A percentile compares a stretch with the other conserved stretches of the same genome.
Evolutionary conservation across 768 basidiomycete genomes (phyloP).

Genomic region (Mycena maculata): DNA sequence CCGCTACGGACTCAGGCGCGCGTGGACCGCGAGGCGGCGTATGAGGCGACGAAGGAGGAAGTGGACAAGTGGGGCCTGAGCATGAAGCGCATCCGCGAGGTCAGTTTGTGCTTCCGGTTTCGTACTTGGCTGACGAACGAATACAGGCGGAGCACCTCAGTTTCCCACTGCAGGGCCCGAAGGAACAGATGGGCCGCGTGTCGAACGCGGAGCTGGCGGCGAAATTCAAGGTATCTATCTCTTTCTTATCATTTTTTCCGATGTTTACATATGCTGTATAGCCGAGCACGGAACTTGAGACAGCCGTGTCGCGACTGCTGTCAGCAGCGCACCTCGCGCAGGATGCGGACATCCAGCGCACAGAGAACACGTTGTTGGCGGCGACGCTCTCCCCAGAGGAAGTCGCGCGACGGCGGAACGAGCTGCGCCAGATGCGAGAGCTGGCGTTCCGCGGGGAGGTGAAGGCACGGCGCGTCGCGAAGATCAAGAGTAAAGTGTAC

Average conservation of each 20-base stretch:
- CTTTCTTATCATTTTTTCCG: background rate
- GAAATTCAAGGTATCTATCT: constrained; percentile 78
- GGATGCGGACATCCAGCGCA: constrained; percentile 80
- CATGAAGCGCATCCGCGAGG: constrained; percentile 93
- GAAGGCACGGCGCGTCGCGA: constrained; percentile 89
- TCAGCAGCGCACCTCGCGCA: constrained; percentile 79
- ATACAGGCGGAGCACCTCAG: constrained; percentile 85
- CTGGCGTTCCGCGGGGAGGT: constrained; percentile 93
- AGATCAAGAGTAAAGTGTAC: constrained; percentile 97
- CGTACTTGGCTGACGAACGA: constrained; percentile 15
- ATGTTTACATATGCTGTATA: constrained; percentile 41
- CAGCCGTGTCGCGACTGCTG: constrained; percentile 83
- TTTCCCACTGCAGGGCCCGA: constrained; percentile 80
- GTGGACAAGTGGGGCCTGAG: constrained; percentile 94
- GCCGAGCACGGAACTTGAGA: constrained; percentile 90
- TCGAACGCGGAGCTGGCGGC: constrained; percentile 83
- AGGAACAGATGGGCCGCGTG: constrained; percentile 57
- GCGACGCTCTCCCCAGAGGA: constrained; percentile 89
- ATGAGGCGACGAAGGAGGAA: constrained; percentile 92
- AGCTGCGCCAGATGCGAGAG: constrained; percentile 90
- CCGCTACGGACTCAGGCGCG: constrained; percentile 90
- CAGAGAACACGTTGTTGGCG: constrained; percentile 75
- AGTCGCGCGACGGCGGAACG: constrained; percentile 81
- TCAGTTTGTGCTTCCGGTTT: constrained; percentile 41
- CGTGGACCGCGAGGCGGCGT: constrained; percentile 92